A percentile compares a stretch with the other conserved stretches of the same genome.
These are phyloP conservation scores for Puccinia polysora DNA, from an alignment of 1,284 basidiomycete species.

Conservation along the genomic window DNA sequence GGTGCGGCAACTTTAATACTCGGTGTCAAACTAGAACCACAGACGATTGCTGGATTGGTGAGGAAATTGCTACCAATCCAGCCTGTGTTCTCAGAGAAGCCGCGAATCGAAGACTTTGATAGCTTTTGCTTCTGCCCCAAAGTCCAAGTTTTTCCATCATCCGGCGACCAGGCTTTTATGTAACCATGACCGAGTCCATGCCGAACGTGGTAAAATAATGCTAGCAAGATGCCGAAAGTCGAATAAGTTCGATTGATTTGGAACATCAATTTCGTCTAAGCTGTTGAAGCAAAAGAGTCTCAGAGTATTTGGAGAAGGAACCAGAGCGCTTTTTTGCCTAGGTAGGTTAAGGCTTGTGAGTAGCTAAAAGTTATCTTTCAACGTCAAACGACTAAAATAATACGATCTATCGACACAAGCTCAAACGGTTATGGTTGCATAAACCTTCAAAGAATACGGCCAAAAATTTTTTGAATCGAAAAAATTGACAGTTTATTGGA, in stretches of 20 bases:
- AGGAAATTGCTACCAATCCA: constrained; percentile 40
- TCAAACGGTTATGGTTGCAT: no score
- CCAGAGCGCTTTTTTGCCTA: no score
- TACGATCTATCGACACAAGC: no score
- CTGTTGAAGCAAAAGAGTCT: no score
- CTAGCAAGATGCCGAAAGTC: background rate
- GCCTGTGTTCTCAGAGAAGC: constrained; percentile 37
- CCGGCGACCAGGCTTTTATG: constrained; percentile 21
- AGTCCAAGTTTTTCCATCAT: constrained; percentile 15
- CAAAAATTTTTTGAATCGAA: no score
- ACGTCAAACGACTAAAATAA: no score
- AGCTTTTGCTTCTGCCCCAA: constrained; percentile 18
- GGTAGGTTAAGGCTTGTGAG: no score
- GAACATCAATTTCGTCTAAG: no score
- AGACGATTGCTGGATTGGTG: constrained; percentile 26
- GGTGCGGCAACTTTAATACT: constrained; percentile 25
- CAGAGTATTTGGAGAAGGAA: no score
- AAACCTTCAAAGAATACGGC: no score
- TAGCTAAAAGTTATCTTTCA: no score
- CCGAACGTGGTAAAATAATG: background rate
- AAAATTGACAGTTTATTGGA: no score
- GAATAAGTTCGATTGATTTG: background rate
- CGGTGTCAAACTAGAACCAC: constrained; percentile 24
- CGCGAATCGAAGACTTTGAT: background rate
- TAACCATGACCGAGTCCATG: background rate